Conservation (phyloP, 2,329 filamentous ascomycete genomes). For the Phaeophleospora eucalypticola region DNA sequence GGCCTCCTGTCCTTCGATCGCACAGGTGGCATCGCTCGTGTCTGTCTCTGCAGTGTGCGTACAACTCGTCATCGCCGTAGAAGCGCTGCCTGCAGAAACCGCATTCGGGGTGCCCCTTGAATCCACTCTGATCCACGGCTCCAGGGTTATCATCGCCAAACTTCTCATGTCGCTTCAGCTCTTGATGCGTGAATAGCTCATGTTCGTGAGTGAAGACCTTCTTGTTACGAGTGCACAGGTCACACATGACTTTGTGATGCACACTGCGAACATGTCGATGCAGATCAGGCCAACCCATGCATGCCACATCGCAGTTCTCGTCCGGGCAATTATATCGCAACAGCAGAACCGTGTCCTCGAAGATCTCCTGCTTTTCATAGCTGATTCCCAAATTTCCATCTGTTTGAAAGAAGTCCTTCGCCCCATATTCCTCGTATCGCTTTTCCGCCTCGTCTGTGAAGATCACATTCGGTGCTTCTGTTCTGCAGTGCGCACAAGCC, state of each 20-base stretch:
- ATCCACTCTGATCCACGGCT: constrained; percentile 86
- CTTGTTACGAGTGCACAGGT: constrained; percentile 89
- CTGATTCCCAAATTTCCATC: constrained; percentile 87
- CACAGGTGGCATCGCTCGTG: constrained; percentile 96
- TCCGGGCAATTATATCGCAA: constrained; percentile 95
- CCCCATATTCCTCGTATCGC: constrained; percentile 76
- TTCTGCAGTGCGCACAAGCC: constrained; percentile 92
- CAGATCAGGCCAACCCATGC: constrained; percentile 72
- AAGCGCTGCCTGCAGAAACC: constrained; percentile 88
- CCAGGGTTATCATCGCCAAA: constrained; percentile 88
- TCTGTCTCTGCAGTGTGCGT: constrained; percentile 85
- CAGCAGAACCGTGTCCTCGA: constrained; percentile 82
- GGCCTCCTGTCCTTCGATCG: constrained; percentile 60
- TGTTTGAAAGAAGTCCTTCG: constrained; percentile 67
- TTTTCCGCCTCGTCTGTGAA: constrained; percentile 85
- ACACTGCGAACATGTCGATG: constrained; percentile 75
- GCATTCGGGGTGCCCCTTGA: constrained; percentile 92
- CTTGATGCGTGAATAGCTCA: constrained; percentile 77
- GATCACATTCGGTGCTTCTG: constrained; percentile 74
- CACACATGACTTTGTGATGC: constrained; percentile 85
- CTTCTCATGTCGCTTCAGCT: constrained; percentile 82
- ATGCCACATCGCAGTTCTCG: constrained; percentile 75
- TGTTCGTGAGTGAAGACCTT: constrained; percentile 99
- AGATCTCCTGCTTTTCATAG: constrained; percentile 84
- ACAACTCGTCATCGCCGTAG: constrained; percentile 94